phyloP scores from a whole-genome alignment of 257 asterid genomes.

The Datura wrightii region DNA sequence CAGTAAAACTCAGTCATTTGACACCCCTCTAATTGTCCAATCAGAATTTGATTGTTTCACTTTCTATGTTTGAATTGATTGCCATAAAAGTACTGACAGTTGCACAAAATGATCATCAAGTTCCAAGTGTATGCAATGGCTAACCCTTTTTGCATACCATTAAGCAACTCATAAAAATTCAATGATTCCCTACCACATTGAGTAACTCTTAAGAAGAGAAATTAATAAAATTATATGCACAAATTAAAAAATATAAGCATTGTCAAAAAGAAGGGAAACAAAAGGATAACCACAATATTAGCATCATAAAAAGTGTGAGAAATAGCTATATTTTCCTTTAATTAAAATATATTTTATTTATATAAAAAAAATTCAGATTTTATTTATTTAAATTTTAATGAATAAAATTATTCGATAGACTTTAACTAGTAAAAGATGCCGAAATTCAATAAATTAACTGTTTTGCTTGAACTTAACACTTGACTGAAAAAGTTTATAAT shows the following conservation, averaged over 20 bases:
- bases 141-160: slow-evolving; percentile 6
- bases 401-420: background rate
- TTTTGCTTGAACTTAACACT: background rate
- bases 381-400: background rate
- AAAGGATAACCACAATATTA: too few species aligned
- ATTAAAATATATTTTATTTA: too few species aligned
- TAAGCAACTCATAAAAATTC: background rate
- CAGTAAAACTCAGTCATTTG: too few species aligned
- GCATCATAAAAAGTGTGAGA: too few species aligned
- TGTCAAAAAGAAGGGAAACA: background rate
- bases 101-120: background rate
- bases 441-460: background rate
- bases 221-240: background rate
- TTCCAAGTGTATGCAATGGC: background rate
- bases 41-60: background rate
- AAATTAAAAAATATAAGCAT: background rate
- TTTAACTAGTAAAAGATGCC: background rate
- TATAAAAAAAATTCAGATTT: background rate
- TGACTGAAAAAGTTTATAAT: background rate
- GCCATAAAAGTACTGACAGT: background rate
- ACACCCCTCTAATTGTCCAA: background rate
- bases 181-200: background rate
- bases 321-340: too few species aligned
- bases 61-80: background rate
- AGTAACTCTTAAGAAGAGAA: slow-evolving; percentile 37